These are phyloP conservation scores for Wickerhamiella infanticola DNA, from an alignment of 1,139 yeast species.

Conservation along the genomic window DNA sequence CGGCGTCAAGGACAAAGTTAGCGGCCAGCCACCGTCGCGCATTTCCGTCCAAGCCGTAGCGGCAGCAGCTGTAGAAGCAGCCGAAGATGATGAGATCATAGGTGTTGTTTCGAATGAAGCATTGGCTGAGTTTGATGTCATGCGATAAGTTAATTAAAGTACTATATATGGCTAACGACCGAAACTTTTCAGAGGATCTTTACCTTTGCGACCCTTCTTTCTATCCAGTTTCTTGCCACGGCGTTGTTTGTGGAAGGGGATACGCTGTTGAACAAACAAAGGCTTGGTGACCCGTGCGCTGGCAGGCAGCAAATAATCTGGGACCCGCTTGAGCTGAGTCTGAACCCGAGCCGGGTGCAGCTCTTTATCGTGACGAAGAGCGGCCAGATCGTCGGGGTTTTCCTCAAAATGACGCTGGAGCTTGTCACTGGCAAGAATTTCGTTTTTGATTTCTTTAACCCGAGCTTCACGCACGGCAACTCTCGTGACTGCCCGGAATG, in stretches of 20 bases:
- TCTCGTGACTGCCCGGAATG: slow-evolving; percentile 85
- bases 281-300: slow-evolving; percentile 38
- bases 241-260: slow-evolving; percentile 1
- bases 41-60: slow-evolving; percentile 59
- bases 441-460: slow-evolving; percentile 75
- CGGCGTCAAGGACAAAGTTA: slow-evolving; percentile 6
- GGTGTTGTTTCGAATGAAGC: slow-evolving; percentile 47
- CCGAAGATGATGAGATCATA: slow-evolving; percentile 33
- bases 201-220: slow-evolving; percentile 6
- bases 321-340: slow-evolving; percentile 77
- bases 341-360: slow-evolving; percentile 73
- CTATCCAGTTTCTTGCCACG: slow-evolving; percentile 1
- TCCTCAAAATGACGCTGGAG: slow-evolving; percentile 92
- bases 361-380: slow-evolving; percentile 83
- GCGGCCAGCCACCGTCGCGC: slow-evolving; percentile 11
- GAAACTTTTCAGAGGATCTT: slow-evolving; percentile 16
- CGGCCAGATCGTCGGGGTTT: slow-evolving; percentile 86
- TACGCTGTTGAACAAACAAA: slow-evolving; percentile 24
- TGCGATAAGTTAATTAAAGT: slow-evolving; percentile 1
- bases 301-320: slow-evolving; percentile 74
- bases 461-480: slow-evolving; percentile 89
- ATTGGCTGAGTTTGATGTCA: slow-evolving; percentile 15
- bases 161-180: slow-evolving; percentile 1
- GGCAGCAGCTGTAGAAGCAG: slow-evolving; percentile 36
- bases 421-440: slow-evolving; percentile 75